Conservation (phyloP, 257 asterid genomes). For the Petunia axillaris region DNA sequence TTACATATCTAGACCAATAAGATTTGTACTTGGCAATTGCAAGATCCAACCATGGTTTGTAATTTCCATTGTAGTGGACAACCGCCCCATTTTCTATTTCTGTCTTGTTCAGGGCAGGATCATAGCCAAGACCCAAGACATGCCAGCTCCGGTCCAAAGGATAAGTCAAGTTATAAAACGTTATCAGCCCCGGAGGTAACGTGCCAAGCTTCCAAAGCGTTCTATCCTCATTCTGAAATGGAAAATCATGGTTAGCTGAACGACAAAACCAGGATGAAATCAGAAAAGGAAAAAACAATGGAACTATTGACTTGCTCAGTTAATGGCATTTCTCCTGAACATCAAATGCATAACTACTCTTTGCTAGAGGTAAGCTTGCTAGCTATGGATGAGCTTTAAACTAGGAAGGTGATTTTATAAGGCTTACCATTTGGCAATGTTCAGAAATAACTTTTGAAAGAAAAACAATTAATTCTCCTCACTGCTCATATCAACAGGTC, state of each 20-base stretch:
- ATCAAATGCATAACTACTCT: conserved; percentile 19
- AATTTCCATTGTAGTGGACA: conserved; percentile 91
- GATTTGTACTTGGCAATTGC: conserved; percentile 84
- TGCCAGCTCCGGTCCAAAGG: conserved; percentile 94
- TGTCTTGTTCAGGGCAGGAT: conserved; percentile 87
- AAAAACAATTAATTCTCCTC: conserved; percentile 6
- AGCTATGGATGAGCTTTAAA: not conserved
- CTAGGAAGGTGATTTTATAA: not conserved
- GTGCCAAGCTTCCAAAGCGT: conserved; percentile 98
- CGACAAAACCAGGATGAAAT: not conserved
- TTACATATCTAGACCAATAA: conserved; percentile 80
- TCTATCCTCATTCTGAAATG: conserved; percentile 83
- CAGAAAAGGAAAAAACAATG: not conserved
- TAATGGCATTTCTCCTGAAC: conserved; percentile 1
- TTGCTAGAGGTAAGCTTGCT: conserved; percentile 10
- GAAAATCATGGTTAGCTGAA: conserved; percentile 17
- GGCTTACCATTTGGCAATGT: not conserved
- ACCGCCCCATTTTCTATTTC: conserved; percentile 87
- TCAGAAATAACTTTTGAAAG: conserved; percentile 5
- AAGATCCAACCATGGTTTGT: conserved; percentile 98
- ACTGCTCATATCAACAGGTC: conserved; percentile 20
- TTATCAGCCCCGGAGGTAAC: conserved; percentile 88
- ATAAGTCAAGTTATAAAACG: conserved; percentile 84
- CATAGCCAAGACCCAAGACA: conserved; percentile 95
- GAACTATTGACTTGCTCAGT: not conserved